These are phyloP conservation scores for Fusarium sp. DNA, from an alignment of 2,329 filamentous ascomycete genomes.

Conservation along the genomic window DNA sequence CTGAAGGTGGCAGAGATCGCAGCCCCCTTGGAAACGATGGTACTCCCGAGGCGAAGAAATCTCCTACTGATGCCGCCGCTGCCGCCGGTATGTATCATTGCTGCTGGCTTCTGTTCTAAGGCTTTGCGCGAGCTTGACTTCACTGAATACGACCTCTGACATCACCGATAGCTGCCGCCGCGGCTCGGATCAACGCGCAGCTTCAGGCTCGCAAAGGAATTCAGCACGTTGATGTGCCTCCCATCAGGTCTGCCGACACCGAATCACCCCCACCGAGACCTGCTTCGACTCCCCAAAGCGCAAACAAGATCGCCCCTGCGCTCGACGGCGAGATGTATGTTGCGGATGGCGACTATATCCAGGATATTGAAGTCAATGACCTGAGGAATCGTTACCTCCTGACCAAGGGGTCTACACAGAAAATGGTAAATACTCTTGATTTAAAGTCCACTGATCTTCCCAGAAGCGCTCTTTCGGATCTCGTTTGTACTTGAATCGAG, in stretches of 20 bases:
- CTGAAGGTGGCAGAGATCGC: slow-evolving; percentile 80
- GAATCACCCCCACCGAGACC: slow-evolving; percentile 62
- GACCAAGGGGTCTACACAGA: slow-evolving; percentile 97
- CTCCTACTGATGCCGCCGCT: slow-evolving; percentile 77
- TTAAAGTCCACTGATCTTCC: slow-evolving; percentile 56
- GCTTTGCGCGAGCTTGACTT: slow-evolving; percentile 24
- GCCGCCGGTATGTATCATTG: slow-evolving; percentile 76
- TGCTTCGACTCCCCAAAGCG: slow-evolving; percentile 51
- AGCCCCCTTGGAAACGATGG: slow-evolving; percentile 76
- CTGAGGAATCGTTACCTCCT: slow-evolving; percentile 95
- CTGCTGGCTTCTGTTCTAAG: slow-evolving; percentile 7
- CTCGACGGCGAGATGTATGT: slow-evolving; percentile 93
- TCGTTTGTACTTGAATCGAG: slow-evolving; percentile 65
- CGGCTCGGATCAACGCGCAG: slow-evolving; percentile 87
- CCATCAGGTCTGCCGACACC: slow-evolving; percentile 75
- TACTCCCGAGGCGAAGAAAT: slow-evolving; percentile 63
- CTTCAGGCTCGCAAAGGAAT: slow-evolving; percentile 90
- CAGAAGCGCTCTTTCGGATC: slow-evolving; percentile 55
- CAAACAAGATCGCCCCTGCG: slow-evolving; percentile 62
- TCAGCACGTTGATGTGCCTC: slow-evolving; percentile 90
- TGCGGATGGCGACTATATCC: slow-evolving; percentile 97
- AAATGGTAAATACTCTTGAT: slow-evolving; percentile 93
- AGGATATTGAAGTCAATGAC: slow-evolving; percentile 99
- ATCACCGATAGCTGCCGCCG: slow-evolving; percentile 78
- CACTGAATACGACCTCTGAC: slow-evolving; percentile 15